Conservation (phyloP, 176 grass and related monocot species). For the Olyra latifolia region DNA sequence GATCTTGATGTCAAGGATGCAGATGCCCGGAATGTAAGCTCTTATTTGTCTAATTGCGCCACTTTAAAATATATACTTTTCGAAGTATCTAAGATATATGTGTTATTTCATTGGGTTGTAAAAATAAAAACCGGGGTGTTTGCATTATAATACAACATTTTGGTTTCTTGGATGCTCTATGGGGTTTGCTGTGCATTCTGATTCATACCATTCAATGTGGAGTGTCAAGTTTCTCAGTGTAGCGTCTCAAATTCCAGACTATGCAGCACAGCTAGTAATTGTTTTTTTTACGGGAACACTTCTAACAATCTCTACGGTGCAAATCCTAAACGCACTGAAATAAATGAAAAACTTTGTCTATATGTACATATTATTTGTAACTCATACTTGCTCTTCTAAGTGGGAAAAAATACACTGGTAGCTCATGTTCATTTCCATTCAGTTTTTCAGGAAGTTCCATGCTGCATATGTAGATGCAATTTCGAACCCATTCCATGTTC, state of each 20-base stretch:
- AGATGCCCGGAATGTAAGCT: conserved; percentile 94
- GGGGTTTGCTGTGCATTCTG: too few relatives aligned
- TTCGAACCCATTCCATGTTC: conserved; percentile 95
- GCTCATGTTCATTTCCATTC: conserved; percentile 4
- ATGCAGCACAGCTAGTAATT: too few relatives aligned
- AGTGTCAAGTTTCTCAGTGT: neutral
- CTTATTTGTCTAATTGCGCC: neutral
- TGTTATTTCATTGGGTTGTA: neutral
- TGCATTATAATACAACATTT: too few relatives aligned
- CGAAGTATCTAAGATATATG: neutral
- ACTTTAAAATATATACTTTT: conserved; percentile 1
- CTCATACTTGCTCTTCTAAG: neutral
- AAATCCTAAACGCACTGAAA: neutral
- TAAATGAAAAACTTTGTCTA: neutral
- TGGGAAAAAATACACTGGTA: neutral
- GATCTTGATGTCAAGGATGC: conserved; percentile 98
- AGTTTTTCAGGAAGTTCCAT: conserved; percentile 99
- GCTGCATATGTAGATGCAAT: conserved; percentile 83
- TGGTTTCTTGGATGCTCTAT: neutral
- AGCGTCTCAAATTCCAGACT: neutral
- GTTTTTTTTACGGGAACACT: too few relatives aligned
- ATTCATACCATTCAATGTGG: neutral
- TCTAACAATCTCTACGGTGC: neutral
- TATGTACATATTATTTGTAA: neutral
- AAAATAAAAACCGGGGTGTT: neutral